Evolutionary conservation across 768 basidiomycete genomes (phyloP).

Genomic region (Auriculariales sp.): DNA sequence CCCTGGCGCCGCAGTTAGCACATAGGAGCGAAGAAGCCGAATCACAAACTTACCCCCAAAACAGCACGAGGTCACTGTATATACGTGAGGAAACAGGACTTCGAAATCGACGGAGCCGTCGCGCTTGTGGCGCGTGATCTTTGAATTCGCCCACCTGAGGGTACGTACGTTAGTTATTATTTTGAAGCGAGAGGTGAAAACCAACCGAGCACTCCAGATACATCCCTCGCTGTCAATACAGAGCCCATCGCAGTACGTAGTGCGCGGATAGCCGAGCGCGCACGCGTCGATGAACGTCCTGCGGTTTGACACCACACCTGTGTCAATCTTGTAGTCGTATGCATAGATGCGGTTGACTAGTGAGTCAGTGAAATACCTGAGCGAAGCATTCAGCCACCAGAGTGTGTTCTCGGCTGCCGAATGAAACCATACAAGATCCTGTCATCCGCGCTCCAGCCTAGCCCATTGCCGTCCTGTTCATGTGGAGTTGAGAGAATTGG

Average conservation of each 20-base stretch:
- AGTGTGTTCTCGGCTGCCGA: background rate
- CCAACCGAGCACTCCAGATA: constrained; percentile 49
- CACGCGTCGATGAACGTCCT: constrained; percentile 44
- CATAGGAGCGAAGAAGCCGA: too few relatives aligned
- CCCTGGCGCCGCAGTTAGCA: constrained; percentile 21
- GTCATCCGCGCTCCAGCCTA: constrained; percentile 50
- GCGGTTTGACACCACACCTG: constrained; percentile 41
- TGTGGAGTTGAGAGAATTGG: background rate
- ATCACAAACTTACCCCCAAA: constrained; percentile 38
- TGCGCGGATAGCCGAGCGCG: constrained; percentile 31
- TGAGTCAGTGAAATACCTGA: constrained; percentile 62
- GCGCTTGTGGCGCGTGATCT: constrained; percentile 37
- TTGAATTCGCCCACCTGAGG: constrained; percentile 49
- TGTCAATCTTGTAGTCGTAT: constrained; percentile 41
- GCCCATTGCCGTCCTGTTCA: constrained; percentile 41
- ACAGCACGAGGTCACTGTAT: constrained; percentile 52
- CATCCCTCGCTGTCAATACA: constrained; percentile 49
- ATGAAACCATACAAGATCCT: constrained; percentile 35
- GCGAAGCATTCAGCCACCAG: constrained; percentile 5
- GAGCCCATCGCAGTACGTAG: constrained; percentile 48
- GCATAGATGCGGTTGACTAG: constrained; percentile 49
- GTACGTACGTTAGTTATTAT: constrained; percentile 3
- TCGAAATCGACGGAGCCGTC: constrained; percentile 43
- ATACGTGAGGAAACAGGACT: constrained; percentile 43
- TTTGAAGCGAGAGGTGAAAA: constrained; percentile 10